These are phyloP conservation scores for Rosa hybrid DNA, from an alignment of 331 rosid species.

Conservation along the genomic window DNA sequence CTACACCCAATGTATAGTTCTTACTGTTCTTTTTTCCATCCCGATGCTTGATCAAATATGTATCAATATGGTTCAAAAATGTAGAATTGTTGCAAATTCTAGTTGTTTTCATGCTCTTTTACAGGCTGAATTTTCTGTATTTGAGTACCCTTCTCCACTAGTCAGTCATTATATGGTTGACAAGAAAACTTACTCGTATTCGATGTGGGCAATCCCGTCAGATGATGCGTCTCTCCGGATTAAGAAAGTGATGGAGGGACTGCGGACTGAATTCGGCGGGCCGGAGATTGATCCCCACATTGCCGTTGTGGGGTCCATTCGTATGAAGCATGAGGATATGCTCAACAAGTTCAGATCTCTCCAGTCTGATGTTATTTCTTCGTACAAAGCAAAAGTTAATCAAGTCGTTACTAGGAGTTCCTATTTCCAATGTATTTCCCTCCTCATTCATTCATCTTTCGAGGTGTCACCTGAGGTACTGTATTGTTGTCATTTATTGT, in stretches of 20 bases:
- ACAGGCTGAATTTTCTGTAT: neutral
- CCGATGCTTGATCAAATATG: neutral
- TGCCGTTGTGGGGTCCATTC: slow-evolving; percentile 69
- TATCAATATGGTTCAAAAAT: neutral
- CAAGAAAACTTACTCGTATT: slow-evolving; percentile 38
- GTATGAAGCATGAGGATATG: slow-evolving; percentile 49
- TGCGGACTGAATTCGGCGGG: slow-evolving; percentile 67
- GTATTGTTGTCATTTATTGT: neutral
- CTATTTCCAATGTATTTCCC: slow-evolving; percentile 70
- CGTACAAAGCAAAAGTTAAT: slow-evolving; percentile 54
- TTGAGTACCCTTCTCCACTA: neutral
- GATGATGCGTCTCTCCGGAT: slow-evolving; percentile 45
- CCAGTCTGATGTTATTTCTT: slow-evolving; percentile 30
- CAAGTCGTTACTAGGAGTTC: slow-evolving; percentile 59
- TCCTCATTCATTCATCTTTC: slow-evolving; percentile 36
- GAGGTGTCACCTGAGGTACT: neutral
- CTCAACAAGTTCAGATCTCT: slow-evolving; percentile 49
- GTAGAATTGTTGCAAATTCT: neutral
- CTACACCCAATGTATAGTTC: neutral
- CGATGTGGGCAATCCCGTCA: slow-evolving; percentile 88
- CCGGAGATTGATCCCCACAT: slow-evolving; percentile 80
- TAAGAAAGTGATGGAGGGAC: slow-evolving; percentile 50
- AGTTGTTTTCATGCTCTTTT: neutral
- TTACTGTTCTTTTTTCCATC: neutral
- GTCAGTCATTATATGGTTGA: neutral